phyloP scores from a whole-genome alignment of 208 protist species.

The Blechomonas ayalai region DNA sequence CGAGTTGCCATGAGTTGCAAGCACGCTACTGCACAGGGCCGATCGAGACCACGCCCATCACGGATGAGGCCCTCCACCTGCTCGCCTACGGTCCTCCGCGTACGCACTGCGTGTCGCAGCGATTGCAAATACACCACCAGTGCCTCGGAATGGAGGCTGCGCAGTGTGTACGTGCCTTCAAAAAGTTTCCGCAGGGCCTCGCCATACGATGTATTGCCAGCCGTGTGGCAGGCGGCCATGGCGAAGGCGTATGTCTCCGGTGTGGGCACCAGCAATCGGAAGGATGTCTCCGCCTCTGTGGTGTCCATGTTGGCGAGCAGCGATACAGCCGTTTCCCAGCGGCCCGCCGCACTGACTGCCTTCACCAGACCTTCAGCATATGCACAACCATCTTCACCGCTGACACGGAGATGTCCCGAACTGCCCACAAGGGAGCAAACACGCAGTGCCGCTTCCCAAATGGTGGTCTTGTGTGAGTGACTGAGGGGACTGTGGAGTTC shows the following conservation, averaged over 20 bases:
- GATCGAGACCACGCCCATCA: constrained; percentile 45
- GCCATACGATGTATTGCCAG: constrained; percentile 43
- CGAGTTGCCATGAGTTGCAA: constrained; percentile 56
- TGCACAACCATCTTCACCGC: constrained; percentile 65
- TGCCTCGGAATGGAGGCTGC: constrained; percentile 56
- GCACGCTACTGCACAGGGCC: constrained; percentile 49
- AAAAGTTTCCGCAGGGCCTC: constrained; percentile 30
- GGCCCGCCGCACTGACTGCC: constrained; percentile 32
- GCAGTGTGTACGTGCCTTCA: constrained; percentile 36
- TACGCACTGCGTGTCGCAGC: constrained; percentile 37
- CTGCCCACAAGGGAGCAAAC: constrained; percentile 22
- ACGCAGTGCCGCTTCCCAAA: constrained; percentile 20
- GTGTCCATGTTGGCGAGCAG: constrained; percentile 45
- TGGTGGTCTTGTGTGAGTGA: constrained; percentile 8
- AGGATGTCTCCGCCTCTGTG: constrained; percentile 17
- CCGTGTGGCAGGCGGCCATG: constrained; percentile 55
- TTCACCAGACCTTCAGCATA: constrained; percentile 75
- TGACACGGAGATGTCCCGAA: constrained; percentile 13
- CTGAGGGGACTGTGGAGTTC: constrained; percentile 15
- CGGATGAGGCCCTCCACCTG: constrained; percentile 35
- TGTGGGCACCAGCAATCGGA: constrained; percentile 59
- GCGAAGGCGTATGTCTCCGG: constrained; percentile 64
- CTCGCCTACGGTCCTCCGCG: constrained; percentile 12
- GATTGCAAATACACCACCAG: constrained; percentile 63
- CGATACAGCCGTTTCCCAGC: constrained; percentile 44